Base-by-base conservation (phyloP, 805 yeast genomes). In the Candida xiaguanensis region DNA sequence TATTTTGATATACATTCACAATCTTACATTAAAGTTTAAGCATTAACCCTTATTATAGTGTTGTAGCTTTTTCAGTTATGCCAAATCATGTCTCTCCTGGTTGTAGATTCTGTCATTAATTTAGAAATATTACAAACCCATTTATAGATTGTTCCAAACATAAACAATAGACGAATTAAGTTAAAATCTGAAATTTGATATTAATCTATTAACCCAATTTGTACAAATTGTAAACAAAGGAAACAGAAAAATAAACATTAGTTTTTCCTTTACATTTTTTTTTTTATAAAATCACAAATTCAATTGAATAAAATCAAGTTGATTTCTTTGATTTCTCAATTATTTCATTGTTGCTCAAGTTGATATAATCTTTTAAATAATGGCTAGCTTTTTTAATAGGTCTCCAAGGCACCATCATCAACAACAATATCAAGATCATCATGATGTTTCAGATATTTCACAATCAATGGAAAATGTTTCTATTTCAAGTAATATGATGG, bases 391-490 rank as follows among this genome's bases (percentile, higher is more conserved):
- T 43, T 49, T 50, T 42, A 46, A 37, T 34, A 37, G 52, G 32
- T 45, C 53, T 11, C 51, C 54, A 12, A 51, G 50, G 31, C 51
- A 45, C 17, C 27, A 22, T 5, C 33, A 31, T 8, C 39, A 36
- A 15, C 39, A 36, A 23, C 39, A 25, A 30, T 14, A 19, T 5
- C 4, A 26, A 7, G 28, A 20, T 14, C 35, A 34, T 13, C 34
- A 39, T 8, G 59, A 56, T 30, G 47, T 68, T 32, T 63, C 63
- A 14, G 70, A 67, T 39, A 52, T 68, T 27, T 65, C 72, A 8
- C 72, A 65, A 41, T 55, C 64, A 28, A 58, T 68, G 59, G 74
- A 68, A 48, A 68, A 68, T 44, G 68, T 67, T 11, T 65, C 71
- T 23, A 56, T 68, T 20, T 44, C 48, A 40, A 52, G 55, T 34